Base-by-base conservation (phyloP, 805 yeast genomes). In the Nematodospora valgi region DNA sequence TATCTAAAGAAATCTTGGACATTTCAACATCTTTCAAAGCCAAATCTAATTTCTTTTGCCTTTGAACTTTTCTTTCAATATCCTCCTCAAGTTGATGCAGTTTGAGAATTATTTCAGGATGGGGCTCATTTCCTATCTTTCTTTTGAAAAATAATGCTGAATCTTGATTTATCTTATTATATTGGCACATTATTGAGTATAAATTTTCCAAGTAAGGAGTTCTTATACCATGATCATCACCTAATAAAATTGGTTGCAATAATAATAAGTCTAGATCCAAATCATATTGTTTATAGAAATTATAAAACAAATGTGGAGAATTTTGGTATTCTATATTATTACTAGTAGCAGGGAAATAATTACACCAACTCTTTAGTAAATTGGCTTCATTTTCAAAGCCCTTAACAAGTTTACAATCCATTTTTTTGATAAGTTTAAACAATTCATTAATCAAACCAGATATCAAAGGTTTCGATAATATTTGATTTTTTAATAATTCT, bases 151-250 rank as follows among this genome's bases (percentile, higher is more conserved):
- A 64, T 2, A 57, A 41, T 6, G 65, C 57, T 9, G 42, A 34
- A 2, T 47, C 40, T 9, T 47, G 48, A 31, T 78, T 80, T 40
- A 74, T 59, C 40, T 66, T 70, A 37, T 66, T 70, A 35, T 67
- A 72, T 54, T 83, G 89, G 44, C 85, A 78, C 67, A 83, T 64
- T 35, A 80, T 73, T 2, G 95, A 87, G 54, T 86, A 89, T 38
- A 86, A 62, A 47, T 86, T 86, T 61, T 89, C 97, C 55, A 89
- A 68, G 55, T 89, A 89, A 2, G 97, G 96, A 0, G 96, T 86
- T 54, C 83, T 82, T 36, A 87, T 80, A 32, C 82, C 80, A 52
- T 76, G 76, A 54, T 88, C 96, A 61, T 88, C 96, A n/a, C 93
- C 95, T 38, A 88, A 67, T 37, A 89, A 64, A 34, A 89, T 89